Base-by-base conservation (phyloP, 2,329 filamentous ascomycete species). In the Coccinonectria pachysandricola region DNA sequence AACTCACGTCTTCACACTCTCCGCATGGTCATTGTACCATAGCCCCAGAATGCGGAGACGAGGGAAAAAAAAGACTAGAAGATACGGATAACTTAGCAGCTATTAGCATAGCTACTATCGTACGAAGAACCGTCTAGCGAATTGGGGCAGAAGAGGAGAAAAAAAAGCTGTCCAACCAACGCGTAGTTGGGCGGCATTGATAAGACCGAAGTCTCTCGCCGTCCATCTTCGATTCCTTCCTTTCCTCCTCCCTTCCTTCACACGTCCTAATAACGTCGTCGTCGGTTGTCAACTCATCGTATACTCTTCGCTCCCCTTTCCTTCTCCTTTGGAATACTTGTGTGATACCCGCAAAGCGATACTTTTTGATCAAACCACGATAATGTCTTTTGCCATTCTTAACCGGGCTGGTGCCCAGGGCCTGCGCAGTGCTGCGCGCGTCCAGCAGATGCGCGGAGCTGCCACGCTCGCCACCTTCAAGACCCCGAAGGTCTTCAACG, bases 401-500 rank as follows among this genome's bases (percentile, higher is more conserved):
- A 48, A 42, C 42, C 42, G 51, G 35, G 50, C 52, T 16, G 49
- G 53, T 23, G 39, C 42, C 34, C 44, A 41, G 30, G 35, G 46
- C 36, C 43, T 56, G 27, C 47, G 52, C 31, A 43, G 36, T 24
- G 48, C 48, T 22, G 33, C 39, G 28, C 34, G 40, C 31, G 35
- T 37, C 23, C 39, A 46, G 23, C 46, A 54, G 44, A 40, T 42
- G 31, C 47, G 47, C 37, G 46, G 48, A 26, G 42, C 52, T 32
- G 59, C 76, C 31, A 79, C 75, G 6, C 65, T 93, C 38, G 87
- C 86, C 25, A 69, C 75, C 35, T 96, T 95, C 71, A 88, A 84
- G 64, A 72, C 87, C 26, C 91, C 91, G 25, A 76, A 76, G 37
- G 74, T 95, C 45, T 65, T 73, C 52, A 98, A 98, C 53, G 91